A percentile compares a stretch with the other conserved stretches of the same genome.
Conservation (phyloP, 225 moss, liverwort and hornwort species). For the Polytrichum commune region DNA sequence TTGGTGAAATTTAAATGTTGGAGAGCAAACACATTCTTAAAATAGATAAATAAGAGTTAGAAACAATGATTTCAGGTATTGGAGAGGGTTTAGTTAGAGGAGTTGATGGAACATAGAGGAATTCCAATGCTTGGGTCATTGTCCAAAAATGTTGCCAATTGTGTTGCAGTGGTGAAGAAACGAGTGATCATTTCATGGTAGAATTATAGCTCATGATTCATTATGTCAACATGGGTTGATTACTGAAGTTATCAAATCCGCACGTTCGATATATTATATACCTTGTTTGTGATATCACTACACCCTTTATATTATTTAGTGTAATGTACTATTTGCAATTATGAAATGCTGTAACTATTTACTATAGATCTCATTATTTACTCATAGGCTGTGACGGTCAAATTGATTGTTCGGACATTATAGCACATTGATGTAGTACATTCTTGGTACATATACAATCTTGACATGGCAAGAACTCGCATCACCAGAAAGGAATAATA, state of each 20-base stretch:
- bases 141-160: constrained; percentile 31
- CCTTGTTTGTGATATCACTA: no score
- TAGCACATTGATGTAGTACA: no score
- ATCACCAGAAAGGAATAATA: no score
- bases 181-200: constrained; percentile 42
- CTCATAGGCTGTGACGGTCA: no score
- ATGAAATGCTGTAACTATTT: no score
- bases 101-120: constrained; percentile 16
- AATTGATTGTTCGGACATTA: no score
- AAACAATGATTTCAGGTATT: constrained; percentile 41
- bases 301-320: no score
- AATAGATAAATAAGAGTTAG: constrained; percentile 49
- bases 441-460: no score
- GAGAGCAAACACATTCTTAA: constrained; percentile 39
- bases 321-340: no score
- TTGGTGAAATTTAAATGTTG: constrained; percentile 48
- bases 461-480: no score
- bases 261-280: not conserved
- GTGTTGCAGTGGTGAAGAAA: constrained; percentile 35
- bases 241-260: not conserved
- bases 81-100: constrained; percentile 25
- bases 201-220: constrained; percentile 3
- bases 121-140: constrained; percentile 34
- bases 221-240: not conserved
- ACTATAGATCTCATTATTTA: no score